Percentiles rank a stretch among this genome's conserved stretches.
These are phyloP conservation scores for Phytophthora nicotianae DNA, from an alignment of 352 stramenopile genomes.

Conservation along the genomic window DNA sequence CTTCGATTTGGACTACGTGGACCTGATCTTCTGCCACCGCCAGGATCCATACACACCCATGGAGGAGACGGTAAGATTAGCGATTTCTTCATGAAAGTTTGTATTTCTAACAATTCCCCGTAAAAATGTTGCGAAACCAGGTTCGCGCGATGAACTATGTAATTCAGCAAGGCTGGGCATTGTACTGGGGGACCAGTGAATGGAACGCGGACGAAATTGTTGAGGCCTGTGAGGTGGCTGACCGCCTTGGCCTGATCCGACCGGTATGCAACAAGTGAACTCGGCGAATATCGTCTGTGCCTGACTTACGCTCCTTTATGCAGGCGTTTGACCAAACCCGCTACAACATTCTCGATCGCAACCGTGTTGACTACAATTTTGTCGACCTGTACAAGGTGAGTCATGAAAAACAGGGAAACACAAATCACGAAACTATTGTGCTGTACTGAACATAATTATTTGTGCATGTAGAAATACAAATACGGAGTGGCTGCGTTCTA, in stretches of 20 bases:
- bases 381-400: constrained; percentile 48
- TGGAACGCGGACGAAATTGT: constrained; percentile 68
- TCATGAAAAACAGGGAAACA: too few species aligned
- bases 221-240: constrained; percentile 47
- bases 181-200: constrained; percentile 78
- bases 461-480: constrained; percentile 55
- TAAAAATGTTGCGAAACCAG: too few species aligned
- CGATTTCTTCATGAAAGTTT: too few species aligned
- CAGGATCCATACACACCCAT: constrained; percentile 65
- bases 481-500: constrained; percentile 71
- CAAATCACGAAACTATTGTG: constrained; percentile 19
- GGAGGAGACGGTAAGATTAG: constrained; percentile 53
- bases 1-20: constrained; percentile 59
- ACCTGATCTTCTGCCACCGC: constrained; percentile 73
- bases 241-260: constrained; percentile 50
- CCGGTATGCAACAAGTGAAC: constrained; percentile 32
- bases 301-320: neutral
- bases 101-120: too few species aligned
- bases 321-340: constrained; percentile 64
- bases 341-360: constrained; percentile 77
- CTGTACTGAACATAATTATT: too few species aligned
- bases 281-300: neutral
- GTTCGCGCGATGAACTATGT: constrained; percentile 71
- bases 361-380: constrained; percentile 72
- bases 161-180: constrained; percentile 64